Conservation (phyloP, 192 early-diverging fungal species). For the Coemansia guatemalensis region DNA sequence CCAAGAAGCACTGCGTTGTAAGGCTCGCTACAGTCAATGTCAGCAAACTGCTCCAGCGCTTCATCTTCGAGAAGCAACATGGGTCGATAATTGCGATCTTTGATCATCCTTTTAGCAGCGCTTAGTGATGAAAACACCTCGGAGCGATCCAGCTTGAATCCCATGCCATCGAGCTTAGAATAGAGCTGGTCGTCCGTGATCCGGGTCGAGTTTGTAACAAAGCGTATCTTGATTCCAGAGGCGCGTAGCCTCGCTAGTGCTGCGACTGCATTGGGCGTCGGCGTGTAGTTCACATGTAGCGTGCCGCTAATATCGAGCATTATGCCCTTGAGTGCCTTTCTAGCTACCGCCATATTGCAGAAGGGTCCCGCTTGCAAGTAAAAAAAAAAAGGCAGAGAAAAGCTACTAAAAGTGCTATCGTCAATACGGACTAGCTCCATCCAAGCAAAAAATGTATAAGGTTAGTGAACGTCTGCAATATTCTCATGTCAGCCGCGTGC, state of each 20-base stretch:
- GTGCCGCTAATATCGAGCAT: slow-evolving; percentile 82
- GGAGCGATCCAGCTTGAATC: slow-evolving; percentile 60
- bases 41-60: slow-evolving; percentile 72
- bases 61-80: slow-evolving; percentile 74
- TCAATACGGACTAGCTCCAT: background rate
- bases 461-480: background rate
- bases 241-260: slow-evolving; percentile 65
- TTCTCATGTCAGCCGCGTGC: background rate
- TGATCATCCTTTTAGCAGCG: slow-evolving; percentile 69
- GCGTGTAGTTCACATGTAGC: slow-evolving; percentile 68
- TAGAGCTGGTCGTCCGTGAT: slow-evolving; percentile 59
- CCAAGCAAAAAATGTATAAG: background rate
- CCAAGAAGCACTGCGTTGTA: slow-evolving; percentile 82
- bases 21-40: slow-evolving; percentile 54
- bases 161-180: slow-evolving; percentile 61
- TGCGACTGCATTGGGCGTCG: slow-evolving; percentile 62
- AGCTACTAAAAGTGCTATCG: too few relatives aligned
- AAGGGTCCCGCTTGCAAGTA: background rate
- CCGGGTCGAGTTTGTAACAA: slow-evolving; percentile 91
- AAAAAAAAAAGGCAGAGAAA: background rate
- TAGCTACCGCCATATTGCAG: background rate
- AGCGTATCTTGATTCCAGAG: slow-evolving; percentile 58
- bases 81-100: slow-evolving; percentile 58
- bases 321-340: slow-evolving; percentile 51
- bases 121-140: slow-evolving; percentile 82